Percentiles rank a stretch among this genome's conserved stretches.
These are phyloP conservation scores for Poa pratensis DNA, from an alignment of 176 grass and related monocot genomes.

Conservation along the genomic window DNA sequence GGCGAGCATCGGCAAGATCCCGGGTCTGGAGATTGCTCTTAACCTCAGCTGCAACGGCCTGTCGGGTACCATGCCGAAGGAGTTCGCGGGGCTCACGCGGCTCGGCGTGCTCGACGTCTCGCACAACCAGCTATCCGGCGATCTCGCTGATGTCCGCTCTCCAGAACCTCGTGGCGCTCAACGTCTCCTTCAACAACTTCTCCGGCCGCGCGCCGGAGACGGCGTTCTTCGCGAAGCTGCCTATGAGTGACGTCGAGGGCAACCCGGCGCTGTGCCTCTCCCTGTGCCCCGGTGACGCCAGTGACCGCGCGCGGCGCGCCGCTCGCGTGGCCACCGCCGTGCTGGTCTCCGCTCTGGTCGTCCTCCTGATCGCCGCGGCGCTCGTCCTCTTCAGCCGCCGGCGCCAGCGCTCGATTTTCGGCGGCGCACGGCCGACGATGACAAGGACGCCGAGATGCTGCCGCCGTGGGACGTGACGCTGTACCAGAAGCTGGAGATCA, in stretches of 20 bases:
- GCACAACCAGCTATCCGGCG: conserved; percentile 65
- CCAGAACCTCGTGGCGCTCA: conserved; percentile 67
- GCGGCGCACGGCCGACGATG: conserved; percentile 32
- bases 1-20: conserved; percentile 71
- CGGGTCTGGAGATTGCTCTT: conserved; percentile 69
- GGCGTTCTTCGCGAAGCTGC: conserved; percentile 84
- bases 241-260: conserved; percentile 71
- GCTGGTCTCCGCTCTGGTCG: background rate
- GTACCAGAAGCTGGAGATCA: conserved; percentile 93
- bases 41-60: conserved; percentile 81
- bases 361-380: conserved; percentile 14
- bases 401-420: background rate
- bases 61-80: conserved; percentile 59
- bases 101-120: conserved; percentile 65
- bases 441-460: conserved; percentile 77
- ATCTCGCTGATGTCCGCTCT: conserved; percentile 57
- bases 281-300: conserved; percentile 53
- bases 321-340: conserved; percentile 14
- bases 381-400: conserved; percentile 43
- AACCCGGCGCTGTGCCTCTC: conserved; percentile 73
- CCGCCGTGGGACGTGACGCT: conserved; percentile 95
- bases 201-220: conserved; percentile 63
- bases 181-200: conserved; percentile 73
- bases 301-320: background rate
- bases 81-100: conserved; percentile 52